Evolutionary conservation across 2,329 filamentous ascomycete species (phyloP).

Genomic region (Alternaria gaisen): DNA sequence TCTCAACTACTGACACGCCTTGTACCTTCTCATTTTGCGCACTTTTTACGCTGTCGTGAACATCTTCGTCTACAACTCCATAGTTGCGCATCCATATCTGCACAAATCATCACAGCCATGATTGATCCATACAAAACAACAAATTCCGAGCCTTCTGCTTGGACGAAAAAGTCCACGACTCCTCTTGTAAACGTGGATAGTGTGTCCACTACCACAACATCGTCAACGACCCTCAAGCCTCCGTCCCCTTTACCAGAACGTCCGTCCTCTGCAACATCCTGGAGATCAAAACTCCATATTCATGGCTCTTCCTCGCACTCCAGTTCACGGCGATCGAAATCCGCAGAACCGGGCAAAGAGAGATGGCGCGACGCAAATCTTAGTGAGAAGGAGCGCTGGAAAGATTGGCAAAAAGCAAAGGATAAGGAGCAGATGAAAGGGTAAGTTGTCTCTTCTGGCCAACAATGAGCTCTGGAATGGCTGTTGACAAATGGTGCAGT

Average conservation of each 20-base stretch:
- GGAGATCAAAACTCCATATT: conserved; percentile 20
- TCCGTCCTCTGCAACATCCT: conserved; percentile 1
- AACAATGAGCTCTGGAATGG: not conserved
- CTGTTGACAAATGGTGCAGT: not conserved
- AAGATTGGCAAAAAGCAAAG: conserved; percentile 38
- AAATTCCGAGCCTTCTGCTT: not conserved
- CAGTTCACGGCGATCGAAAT: not conserved
- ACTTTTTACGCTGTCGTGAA: not conserved
- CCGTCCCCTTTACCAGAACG: not conserved
- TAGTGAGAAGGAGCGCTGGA: conserved; percentile 38
- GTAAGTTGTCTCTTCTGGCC: conserved; percentile 4
- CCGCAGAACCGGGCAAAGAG: conserved; percentile 25
- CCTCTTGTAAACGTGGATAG: not conserved
- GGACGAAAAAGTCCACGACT: not conserved
- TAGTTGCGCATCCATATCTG: not conserved
- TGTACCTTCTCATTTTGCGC: not conserved
- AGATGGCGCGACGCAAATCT: conserved; percentile 34
- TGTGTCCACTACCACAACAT: not conserved
- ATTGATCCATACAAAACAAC: not conserved
- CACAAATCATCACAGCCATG: not conserved
- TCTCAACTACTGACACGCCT: not conserved
- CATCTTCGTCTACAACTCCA: not conserved
- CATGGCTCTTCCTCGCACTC: not conserved
- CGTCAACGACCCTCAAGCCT: not conserved
- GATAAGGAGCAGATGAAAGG: conserved; percentile 28